A percentile compares a stretch with the other conserved stretches of the same genome.
phyloP scores from a whole-genome alignment of 805 yeast species.

The Candida sphagnicola region DNA sequence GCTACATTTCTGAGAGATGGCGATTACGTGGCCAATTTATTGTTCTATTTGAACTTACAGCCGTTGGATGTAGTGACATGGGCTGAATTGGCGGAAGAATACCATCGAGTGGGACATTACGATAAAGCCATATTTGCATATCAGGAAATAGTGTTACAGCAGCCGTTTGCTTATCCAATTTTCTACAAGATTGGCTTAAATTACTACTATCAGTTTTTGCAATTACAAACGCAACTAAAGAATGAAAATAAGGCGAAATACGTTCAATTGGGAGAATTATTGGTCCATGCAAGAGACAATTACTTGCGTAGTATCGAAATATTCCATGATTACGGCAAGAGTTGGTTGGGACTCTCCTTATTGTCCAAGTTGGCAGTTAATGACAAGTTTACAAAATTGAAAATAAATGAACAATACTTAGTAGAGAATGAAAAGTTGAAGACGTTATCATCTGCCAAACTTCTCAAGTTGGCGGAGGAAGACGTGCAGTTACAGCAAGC shows the following conservation, averaged over 20 bases:
- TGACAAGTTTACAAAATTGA: conserved; percentile 15
- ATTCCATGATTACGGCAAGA: conserved; percentile 61
- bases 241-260: conserved; percentile 27
- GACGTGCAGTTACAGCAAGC: conserved; percentile 6
- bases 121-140: conserved; percentile 63
- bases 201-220: conserved; percentile 29
- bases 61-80: conserved; percentile 78
- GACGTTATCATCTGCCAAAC: conserved; percentile 15
- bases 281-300: conserved; percentile 38
- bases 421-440: conserved; percentile 20
- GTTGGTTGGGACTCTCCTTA: conserved; percentile 67
- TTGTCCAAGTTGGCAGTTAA: conserved; percentile 19
- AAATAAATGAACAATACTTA: conserved; percentile 18
- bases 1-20: conserved; percentile 28
- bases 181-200: conserved; percentile 56
- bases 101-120: conserved; percentile 55
- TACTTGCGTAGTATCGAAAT: conserved; percentile 74
- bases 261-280: conserved; percentile 18
- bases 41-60: conserved; percentile 51
- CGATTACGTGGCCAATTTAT: conserved; percentile 53
- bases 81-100: conserved; percentile 72
- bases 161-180: conserved; percentile 67
- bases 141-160: conserved; percentile 64
- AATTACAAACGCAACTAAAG: conserved; percentile 10
- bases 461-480: conserved; percentile 12